A percentile compares a stretch with the other conserved stretches of the same genome.
Conservation (phyloP, 495 filamentous ascomycete genomes). For the Trichoderma parareesei region DNA sequence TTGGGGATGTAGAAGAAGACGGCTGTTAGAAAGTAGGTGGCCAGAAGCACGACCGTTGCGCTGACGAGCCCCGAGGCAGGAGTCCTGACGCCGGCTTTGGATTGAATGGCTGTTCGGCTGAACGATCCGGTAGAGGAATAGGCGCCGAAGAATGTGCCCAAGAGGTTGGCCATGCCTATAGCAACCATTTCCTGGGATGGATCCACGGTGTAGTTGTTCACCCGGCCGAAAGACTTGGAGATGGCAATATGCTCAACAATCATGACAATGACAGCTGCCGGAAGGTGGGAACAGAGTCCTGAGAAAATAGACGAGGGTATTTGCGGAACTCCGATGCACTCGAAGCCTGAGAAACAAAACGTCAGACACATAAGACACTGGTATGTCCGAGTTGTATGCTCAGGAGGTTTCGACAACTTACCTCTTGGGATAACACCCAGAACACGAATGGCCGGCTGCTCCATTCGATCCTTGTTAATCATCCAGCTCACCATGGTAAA, state of each 20-base stretch:
- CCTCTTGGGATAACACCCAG: conserved; percentile 71
- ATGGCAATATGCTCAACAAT: conserved; percentile 97
- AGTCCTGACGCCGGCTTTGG: conserved; percentile 91
- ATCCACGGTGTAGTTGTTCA: conserved; percentile 98
- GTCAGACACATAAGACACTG: neutral
- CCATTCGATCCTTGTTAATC: conserved; percentile 52
- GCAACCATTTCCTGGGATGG: conserved; percentile 95
- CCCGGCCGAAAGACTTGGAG: conserved; percentile 90
- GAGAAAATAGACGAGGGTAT: conserved; percentile 56
- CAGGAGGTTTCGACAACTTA: conserved; percentile 19
- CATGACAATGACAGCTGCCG: conserved; percentile 81
- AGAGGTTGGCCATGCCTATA: conserved; percentile 84
- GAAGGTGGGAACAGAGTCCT: conserved; percentile 55
- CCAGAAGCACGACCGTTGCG: conserved; percentile 78
- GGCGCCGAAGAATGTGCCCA: conserved; percentile 88
- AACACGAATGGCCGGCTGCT: conserved; percentile 54
- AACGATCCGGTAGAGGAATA: conserved; percentile 97
- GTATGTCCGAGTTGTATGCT: neutral
- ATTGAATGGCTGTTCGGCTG: conserved; percentile 95
- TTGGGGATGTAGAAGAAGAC: conserved; percentile 95
- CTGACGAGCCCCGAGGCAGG: conserved; percentile 91
- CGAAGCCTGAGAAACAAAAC: conserved; percentile 51
- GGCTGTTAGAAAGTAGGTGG: conserved; percentile 84
- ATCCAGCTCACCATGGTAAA: conserved; percentile 91
- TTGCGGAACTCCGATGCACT: conserved; percentile 67